Evolutionary conservation across 306 rosid species (phyloP).

Genomic region (Crotalaria pallida): DNA sequence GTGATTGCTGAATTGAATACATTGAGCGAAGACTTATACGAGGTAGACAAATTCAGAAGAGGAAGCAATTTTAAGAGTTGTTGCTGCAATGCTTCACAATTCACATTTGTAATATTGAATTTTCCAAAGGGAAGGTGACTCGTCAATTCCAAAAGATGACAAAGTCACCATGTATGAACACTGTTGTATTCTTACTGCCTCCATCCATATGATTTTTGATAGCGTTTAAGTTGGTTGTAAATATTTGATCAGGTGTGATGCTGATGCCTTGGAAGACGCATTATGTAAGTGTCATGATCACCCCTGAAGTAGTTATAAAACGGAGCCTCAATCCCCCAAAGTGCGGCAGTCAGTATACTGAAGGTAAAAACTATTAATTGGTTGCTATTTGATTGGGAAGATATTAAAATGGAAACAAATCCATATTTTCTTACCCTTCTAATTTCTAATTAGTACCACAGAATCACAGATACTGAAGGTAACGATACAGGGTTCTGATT

Average conservation of each 20-base stretch:
- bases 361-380: conserved; percentile 92
- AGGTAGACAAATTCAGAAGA: too few relatives aligned
- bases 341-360: conserved; percentile 75
- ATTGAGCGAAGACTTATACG: too few relatives aligned
- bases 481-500: conserved; percentile 18
- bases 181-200: conserved; percentile 9
- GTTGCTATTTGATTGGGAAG: conserved; percentile 91
- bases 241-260: conserved; percentile 65
- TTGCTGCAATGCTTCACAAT: conserved; percentile 96
- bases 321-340: conserved; percentile 94
- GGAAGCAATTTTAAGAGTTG: conserved; percentile 97
- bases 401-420: conserved; percentile 10
- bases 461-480: background rate
- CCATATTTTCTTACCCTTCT: conserved; percentile 5
- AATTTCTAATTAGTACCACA: background rate
- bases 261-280: conserved; percentile 80
- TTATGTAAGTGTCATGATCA: conserved; percentile 95
- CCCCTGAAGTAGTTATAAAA: conserved; percentile 98
- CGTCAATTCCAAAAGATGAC: conserved; percentile 92
- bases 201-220: conserved; percentile 13
- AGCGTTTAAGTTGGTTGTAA: conserved; percentile 24
- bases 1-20: too few relatives aligned
- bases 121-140: conserved; percentile 84
- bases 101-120: conserved; percentile 74
- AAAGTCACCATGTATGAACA: conserved; percentile 57